Conservation (phyloP, 129 eudicot genomes). For the Arctium lappa region DNA sequence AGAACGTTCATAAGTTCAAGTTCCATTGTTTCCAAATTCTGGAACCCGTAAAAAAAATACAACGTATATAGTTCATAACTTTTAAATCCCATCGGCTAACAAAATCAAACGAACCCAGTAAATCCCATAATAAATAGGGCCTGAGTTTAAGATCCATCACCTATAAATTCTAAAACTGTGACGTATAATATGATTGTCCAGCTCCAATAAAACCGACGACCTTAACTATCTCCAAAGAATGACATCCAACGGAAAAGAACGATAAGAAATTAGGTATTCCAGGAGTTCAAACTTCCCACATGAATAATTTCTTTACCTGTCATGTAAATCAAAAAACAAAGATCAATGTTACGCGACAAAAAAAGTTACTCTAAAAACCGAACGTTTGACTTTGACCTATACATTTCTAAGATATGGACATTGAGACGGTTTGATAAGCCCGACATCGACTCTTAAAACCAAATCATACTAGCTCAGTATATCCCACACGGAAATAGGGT, state of each 20-base stretch:
- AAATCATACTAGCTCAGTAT: too few species aligned
- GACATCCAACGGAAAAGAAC: neutral
- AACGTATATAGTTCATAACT: neutral
- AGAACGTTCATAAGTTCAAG: neutral
- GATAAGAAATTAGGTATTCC: neutral
- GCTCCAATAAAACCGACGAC: neutral
- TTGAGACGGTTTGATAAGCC: neutral
- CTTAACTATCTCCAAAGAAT: constrained; percentile 10
- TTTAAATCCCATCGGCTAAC: neutral
- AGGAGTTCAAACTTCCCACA: constrained; percentile 15
- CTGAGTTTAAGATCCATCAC: neutral
- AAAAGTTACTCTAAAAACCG: neutral
- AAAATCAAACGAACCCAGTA: neutral
- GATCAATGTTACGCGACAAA: neutral
- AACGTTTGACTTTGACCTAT: neutral
- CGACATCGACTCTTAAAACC: too few species aligned
- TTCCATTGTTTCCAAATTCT: neutral
- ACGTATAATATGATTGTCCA: neutral
- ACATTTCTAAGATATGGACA: neutral
- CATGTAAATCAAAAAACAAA: constrained; percentile 4
- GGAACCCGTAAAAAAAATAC: neutral
- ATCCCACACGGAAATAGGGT: too few species aligned
- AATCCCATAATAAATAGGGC: neutral
- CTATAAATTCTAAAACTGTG: neutral
- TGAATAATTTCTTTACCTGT: constrained; percentile 60